Conservation (phyloP, 2,329 filamentous ascomycete species). For the Claviceps digitariae region DNA sequence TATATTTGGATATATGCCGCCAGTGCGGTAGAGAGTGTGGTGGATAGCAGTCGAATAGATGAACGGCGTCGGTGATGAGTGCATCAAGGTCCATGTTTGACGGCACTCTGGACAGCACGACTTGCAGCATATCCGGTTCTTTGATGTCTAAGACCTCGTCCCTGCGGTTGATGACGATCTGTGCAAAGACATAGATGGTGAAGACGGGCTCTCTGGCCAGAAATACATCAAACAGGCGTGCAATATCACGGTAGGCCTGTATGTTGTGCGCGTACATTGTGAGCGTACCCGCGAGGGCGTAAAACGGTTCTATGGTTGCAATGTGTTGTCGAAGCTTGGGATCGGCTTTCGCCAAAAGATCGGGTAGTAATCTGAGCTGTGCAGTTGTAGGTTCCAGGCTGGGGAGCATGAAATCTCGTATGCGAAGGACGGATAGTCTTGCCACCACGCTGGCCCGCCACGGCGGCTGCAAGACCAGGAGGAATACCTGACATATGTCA, state of each 20-base stretch:
- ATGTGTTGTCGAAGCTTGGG: slow-evolving; percentile 60
- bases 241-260: slow-evolving; percentile 75
- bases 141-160: slow-evolving; percentile 82
- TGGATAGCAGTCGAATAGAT: slow-evolving; percentile 52
- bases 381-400: slow-evolving; percentile 66
- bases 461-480: slow-evolving; percentile 62
- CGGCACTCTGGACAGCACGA: slow-evolving; percentile 75
- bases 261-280: slow-evolving; percentile 97
- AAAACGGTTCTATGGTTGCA: slow-evolving; percentile 71
- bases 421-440: slow-evolving; percentile 77
- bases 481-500: slow-evolving; percentile 91
- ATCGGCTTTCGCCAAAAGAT: slow-evolving; percentile 63
- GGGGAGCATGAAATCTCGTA: slow-evolving; percentile 96
- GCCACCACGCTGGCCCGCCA: slow-evolving; percentile 51
- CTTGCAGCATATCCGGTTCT: slow-evolving; percentile 87
- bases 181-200: slow-evolving; percentile 81
- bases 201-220: slow-evolving; percentile 80
- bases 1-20: slow-evolving; percentile 57
- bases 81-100: slow-evolving; percentile 66
- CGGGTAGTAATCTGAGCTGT: slow-evolving; percentile 78
- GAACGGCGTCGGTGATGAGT: slow-evolving; percentile 53
- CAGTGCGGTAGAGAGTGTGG: slow-evolving; percentile 62
- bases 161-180: slow-evolving; percentile 69
- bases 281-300: slow-evolving; percentile 81
- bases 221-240: slow-evolving; percentile 83